Evolutionary conservation across 768 basidiomycete genomes (phyloP).

Genomic region (Tephrocybe sp.): DNA sequence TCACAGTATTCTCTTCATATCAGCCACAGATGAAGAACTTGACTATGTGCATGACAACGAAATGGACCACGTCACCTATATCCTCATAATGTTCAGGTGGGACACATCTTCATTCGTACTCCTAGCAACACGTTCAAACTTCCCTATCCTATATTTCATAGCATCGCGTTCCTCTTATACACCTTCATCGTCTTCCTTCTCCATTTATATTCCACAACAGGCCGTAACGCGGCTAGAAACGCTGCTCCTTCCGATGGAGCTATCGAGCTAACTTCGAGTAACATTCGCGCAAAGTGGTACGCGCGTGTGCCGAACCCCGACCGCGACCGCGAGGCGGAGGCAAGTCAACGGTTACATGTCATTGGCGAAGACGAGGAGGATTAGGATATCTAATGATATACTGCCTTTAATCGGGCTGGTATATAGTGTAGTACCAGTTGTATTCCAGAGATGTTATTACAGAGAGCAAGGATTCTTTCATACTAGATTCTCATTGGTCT

Average conservation of each 20-base stretch:
- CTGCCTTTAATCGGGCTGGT: neutral
- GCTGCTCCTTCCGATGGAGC: neutral
- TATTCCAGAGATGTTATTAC: neutral
- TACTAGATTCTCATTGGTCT: too few species aligned
- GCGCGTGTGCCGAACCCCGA: slow-evolving; percentile 51
- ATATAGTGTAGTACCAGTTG: too few species aligned
- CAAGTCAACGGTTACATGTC: slow-evolving; percentile 20
- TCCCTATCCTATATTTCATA: slow-evolving; percentile 20
- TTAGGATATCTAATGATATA: slow-evolving; percentile 12
- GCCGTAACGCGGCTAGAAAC: slow-evolving; percentile 44
- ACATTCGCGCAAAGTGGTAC: slow-evolving; percentile 56
- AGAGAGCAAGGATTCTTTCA: too few species aligned
- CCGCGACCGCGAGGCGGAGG: slow-evolving; percentile 15
- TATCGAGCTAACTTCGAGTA: slow-evolving; percentile 15
- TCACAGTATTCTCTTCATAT: slow-evolving; percentile 79
- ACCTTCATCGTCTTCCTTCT: slow-evolving; percentile 68
- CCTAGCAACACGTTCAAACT: neutral
- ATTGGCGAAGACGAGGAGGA: slow-evolving; percentile 33
- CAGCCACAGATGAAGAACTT: slow-evolving; percentile 91
- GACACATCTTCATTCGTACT: slow-evolving; percentile 15
- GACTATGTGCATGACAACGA: slow-evolving; percentile 60
- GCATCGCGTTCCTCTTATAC: slow-evolving; percentile 78
- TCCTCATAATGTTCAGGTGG: slow-evolving; percentile 82
- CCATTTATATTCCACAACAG: slow-evolving; percentile 62
- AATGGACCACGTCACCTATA: slow-evolving; percentile 92